Evolutionary conservation across 495 filamentous ascomycete species (phyloP).

Genomic region (Tuber aestivum): DNA sequence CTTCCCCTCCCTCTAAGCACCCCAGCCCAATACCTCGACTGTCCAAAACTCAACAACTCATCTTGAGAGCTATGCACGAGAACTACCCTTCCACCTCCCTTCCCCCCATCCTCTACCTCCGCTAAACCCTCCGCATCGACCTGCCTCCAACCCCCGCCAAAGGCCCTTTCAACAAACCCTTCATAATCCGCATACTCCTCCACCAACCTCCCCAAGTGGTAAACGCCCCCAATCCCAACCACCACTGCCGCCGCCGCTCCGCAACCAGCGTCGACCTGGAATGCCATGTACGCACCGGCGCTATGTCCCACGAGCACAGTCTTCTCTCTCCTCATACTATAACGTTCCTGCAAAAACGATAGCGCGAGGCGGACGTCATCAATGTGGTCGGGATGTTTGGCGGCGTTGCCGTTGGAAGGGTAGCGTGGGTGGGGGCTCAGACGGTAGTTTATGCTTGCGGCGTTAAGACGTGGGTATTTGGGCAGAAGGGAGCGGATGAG

Average conservation of each 20-base stretch:
- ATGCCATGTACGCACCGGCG: slow-evolving; percentile 66
- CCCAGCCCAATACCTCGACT: slow-evolving; percentile 44
- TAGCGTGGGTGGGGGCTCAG: slow-evolving; percentile 64
- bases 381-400: slow-evolving; percentile 66
- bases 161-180: slow-evolving; percentile 58
- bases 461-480: slow-evolving; percentile 44
- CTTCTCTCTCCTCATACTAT: slow-evolving; percentile 46
- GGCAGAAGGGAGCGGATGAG: slow-evolving; percentile 48
- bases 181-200: slow-evolving; percentile 54
- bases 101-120: slow-evolving; percentile 38
- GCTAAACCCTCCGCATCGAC: slow-evolving; percentile 55
- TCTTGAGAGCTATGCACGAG: slow-evolving; percentile 58
- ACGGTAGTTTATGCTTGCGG: slow-evolving; percentile 74
- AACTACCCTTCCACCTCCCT: slow-evolving; percentile 49
- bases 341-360: slow-evolving; percentile 54
- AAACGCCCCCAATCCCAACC: slow-evolving; percentile 60
- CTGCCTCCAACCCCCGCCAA: slow-evolving; percentile 51
- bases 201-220: slow-evolving; percentile 56
- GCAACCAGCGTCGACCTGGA: slow-evolving; percentile 51
- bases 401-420: slow-evolving; percentile 40
- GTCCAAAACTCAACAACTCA: slow-evolving; percentile 55
- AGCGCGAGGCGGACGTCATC: slow-evolving; percentile 62
- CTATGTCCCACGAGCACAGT: slow-evolving; percentile 73
- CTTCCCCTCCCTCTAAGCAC: not conserved
- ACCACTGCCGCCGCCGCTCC: slow-evolving; percentile 43